Evolutionary conservation across 352 stramenopile species (phyloP), one percentile per base, ranked within the genome.

Genomic region (Phytophthora pisi): DNA sequence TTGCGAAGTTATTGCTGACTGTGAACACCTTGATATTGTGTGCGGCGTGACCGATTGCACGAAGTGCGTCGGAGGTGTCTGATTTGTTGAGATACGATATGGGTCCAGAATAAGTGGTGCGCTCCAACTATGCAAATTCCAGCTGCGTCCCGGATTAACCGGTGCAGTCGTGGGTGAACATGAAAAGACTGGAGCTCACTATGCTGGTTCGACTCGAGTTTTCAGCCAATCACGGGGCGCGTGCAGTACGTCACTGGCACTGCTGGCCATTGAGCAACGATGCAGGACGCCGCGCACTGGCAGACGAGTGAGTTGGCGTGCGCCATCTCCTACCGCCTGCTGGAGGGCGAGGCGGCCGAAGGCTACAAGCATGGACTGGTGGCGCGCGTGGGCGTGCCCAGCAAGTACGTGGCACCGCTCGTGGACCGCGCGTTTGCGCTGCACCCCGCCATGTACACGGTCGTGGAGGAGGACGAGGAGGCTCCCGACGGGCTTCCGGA

Each of bases 401-500:
- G 78, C 46, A 66, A 68, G 34, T 86, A 86, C 49, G 75, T 86
- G 45, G 66, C 60, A 7, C 75, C 78, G 30, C 64, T 86, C 1
- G 78, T 86, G 28, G 69, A 78, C 57, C 69, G 70, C 16, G 78
- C 78, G 30, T 86, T 86, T 30, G 75, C 75, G 23, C 51, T 75
- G 34, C 75, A 86, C n/a, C 78, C 78, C 0, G 77, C 77, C 36
- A 70, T 83, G 58, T 86, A 82, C 68, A 70, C 50, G 2, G 64
- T 83, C 23, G 13, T 80, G 0, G 20, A 57, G 3, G 57, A 74
- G 3, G 62, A 78, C 3, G 45, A 58, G n/a, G 49, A 66, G 9
- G 43, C 56, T 2, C 26, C 46, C 13, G 47, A 51, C 1, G 40
- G 66, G 20, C 51, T 72, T 1, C 75, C 73, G 5, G 66, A 81